These are phyloP conservation scores for Clausena lansium DNA, from an alignment of 345 rosid species.

Conservation along the genomic window DNA sequence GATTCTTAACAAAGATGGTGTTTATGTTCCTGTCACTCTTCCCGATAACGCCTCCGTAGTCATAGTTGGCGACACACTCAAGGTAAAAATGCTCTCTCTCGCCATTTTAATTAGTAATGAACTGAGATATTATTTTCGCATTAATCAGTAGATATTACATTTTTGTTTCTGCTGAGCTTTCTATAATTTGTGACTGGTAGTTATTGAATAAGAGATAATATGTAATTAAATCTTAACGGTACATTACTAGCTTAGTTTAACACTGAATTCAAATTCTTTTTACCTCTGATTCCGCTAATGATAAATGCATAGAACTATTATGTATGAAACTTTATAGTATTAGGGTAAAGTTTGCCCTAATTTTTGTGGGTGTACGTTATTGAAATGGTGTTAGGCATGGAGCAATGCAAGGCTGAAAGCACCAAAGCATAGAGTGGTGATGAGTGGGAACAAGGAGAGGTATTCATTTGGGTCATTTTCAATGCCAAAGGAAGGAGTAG, in stretches of 20 bases:
- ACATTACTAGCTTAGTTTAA: too few relatives aligned
- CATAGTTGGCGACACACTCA: constrained; percentile 45
- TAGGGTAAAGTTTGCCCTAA: neutral
- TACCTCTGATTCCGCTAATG: too few relatives aligned
- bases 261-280: too few relatives aligned
- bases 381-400: constrained; percentile 35
- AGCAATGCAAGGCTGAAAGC: constrained; percentile 55
- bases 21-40: constrained; percentile 29
- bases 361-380: neutral
- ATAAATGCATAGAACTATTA: too few relatives aligned
- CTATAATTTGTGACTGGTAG: too few relatives aligned
- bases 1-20: constrained; percentile 31
- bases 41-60: constrained; percentile 34
- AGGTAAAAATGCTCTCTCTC: constrained; percentile 23
- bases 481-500: constrained; percentile 36
- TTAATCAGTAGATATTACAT: too few relatives aligned
- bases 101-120: too few relatives aligned
- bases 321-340: too few relatives aligned
- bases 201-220: too few relatives aligned
- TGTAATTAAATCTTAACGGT: too few relatives aligned
- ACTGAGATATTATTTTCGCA: too few relatives aligned
- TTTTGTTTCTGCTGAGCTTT: too few relatives aligned
- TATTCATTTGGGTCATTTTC: constrained; percentile 43
- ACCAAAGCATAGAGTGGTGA: constrained; percentile 47
- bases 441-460: constrained; percentile 36